Evolutionary conservation across 2,329 filamentous ascomycete genomes (phyloP).

Genomic region (Stagonosporopsis tanaceti): DNA sequence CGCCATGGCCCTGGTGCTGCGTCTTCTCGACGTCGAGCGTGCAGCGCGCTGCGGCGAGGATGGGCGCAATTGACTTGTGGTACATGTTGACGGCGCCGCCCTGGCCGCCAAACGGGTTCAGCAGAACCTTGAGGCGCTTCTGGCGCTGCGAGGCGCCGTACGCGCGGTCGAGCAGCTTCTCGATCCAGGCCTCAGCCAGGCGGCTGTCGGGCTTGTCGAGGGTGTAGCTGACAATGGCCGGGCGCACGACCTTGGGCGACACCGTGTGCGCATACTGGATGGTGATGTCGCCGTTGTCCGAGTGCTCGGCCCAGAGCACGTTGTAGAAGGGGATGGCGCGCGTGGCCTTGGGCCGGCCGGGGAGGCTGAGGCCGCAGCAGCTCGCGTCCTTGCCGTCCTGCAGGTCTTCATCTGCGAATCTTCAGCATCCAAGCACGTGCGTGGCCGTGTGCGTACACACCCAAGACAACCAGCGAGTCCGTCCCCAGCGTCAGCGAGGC

Average conservation of each 20-base stretch:
- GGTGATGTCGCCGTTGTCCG: slow-evolving; percentile 64
- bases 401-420: slow-evolving; percentile 60
- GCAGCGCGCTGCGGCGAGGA: slow-evolving; percentile 84
- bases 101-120: slow-evolving; percentile 91
- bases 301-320: slow-evolving; percentile 79
- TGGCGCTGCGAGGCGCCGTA: slow-evolving; percentile 73
- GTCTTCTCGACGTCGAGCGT: slow-evolving; percentile 77
- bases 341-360: slow-evolving; percentile 59
- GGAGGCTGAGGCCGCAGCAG: slow-evolving; percentile 64
- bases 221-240: slow-evolving; percentile 68
- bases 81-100: slow-evolving; percentile 78
- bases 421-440: slow-evolving; percentile 15
- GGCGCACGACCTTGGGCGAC: slow-evolving; percentile 64
- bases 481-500: slow-evolving; percentile 67
- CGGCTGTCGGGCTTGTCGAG: slow-evolving; percentile 61
- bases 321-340: slow-evolving; percentile 79
- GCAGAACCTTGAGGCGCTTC: slow-evolving; percentile 84
- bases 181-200: slow-evolving; percentile 68
- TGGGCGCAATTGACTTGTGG: slow-evolving; percentile 76
- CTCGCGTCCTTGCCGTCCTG: slow-evolving; percentile 57
- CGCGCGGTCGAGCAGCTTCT: slow-evolving; percentile 70
- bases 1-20: slow-evolving; percentile 75
- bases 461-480: slow-evolving; percentile 67
- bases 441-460: slow-evolving; percentile 47
- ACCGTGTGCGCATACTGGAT: slow-evolving; percentile 75